phyloP scores from a whole-genome alignment of 306 rosid genomes.

The Chamaecrista fasciculata region DNA sequence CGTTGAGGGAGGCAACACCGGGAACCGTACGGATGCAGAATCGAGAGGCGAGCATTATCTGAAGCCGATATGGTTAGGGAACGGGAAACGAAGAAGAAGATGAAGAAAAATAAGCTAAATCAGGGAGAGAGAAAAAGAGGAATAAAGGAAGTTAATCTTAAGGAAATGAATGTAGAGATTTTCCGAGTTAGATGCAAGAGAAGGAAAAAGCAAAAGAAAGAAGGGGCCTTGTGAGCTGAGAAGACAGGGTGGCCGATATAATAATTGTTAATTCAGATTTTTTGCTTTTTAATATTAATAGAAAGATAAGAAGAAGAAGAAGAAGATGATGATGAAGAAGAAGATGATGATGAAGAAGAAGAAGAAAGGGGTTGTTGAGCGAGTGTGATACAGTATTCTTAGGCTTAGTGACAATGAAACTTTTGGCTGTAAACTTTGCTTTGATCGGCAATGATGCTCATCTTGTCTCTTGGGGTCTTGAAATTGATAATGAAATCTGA shows the following conservation, averaged over 20 bases:
- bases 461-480: neutral
- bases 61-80: neutral
- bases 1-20: conserved; percentile 35
- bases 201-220: neutral
- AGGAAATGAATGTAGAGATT: neutral
- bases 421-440: neutral
- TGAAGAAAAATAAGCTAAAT: neutral
- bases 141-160: neutral
- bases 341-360: neutral
- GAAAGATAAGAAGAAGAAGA: neutral
- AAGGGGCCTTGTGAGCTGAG: neutral
- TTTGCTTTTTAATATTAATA: neutral
- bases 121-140: neutral
- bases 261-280: neutral
- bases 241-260: neutral
- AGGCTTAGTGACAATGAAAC: too few relatives aligned
- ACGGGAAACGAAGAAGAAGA: neutral
- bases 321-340: neutral
- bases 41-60: conserved; percentile 42
- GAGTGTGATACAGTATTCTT: neutral
- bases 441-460: neutral
- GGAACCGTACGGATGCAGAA: conserved; percentile 32
- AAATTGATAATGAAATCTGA: too few relatives aligned
- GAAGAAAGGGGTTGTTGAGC: too few relatives aligned
- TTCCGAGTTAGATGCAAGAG: neutral